phyloP scores from a whole-genome alignment of 805 yeast species.

The Wickerhamomyces ciferrii region DNA sequence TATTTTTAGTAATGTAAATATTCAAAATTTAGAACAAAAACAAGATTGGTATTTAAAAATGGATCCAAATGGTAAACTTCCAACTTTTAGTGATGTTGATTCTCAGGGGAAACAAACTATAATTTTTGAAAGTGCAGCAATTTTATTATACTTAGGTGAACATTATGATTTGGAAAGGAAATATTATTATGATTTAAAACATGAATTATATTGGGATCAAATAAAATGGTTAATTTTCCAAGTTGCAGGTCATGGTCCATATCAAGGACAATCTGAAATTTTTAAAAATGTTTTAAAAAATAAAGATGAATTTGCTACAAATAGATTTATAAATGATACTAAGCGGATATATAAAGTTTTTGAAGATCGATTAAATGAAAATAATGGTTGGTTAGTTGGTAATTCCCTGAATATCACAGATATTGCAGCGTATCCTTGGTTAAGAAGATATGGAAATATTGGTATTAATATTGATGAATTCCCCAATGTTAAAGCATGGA shows the following conservation, averaged over 20 bases:
- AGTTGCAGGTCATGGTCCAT: slow-evolving; percentile 50
- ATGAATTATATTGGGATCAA: slow-evolving; percentile 40
- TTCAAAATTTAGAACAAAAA: slow-evolving; percentile 32
- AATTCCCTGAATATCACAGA: slow-evolving; percentile 52
- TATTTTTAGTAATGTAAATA: slow-evolving; percentile 32
- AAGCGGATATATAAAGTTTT: slow-evolving; percentile 43
- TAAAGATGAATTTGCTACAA: slow-evolving; percentile 41
- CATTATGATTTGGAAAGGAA: slow-evolving; percentile 47
- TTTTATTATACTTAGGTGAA: slow-evolving; percentile 47
- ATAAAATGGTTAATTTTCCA: slow-evolving; percentile 47
- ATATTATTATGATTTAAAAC: slow-evolving; percentile 24
- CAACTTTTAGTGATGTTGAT: slow-evolving; percentile 33
- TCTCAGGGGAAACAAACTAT: slow-evolving; percentile 31
- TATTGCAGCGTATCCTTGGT: slow-evolving; percentile 40
- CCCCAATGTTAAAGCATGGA: background rate
- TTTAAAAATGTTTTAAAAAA: slow-evolving; percentile 38
- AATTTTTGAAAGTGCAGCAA: slow-evolving; percentile 52
- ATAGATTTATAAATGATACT: slow-evolving; percentile 41
- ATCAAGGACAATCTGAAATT: slow-evolving; percentile 49
- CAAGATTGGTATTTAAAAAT: slow-evolving; percentile 44
- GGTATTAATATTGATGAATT: background rate
- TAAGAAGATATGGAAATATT: slow-evolving; percentile 3
- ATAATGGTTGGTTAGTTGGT: slow-evolving; percentile 49
- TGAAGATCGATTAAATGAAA: slow-evolving; percentile 39
- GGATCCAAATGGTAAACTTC: slow-evolving; percentile 55